Base-by-base conservation (phyloP, 2,329 filamentous ascomycete species). In the Colletotrichum sp. region DNA sequence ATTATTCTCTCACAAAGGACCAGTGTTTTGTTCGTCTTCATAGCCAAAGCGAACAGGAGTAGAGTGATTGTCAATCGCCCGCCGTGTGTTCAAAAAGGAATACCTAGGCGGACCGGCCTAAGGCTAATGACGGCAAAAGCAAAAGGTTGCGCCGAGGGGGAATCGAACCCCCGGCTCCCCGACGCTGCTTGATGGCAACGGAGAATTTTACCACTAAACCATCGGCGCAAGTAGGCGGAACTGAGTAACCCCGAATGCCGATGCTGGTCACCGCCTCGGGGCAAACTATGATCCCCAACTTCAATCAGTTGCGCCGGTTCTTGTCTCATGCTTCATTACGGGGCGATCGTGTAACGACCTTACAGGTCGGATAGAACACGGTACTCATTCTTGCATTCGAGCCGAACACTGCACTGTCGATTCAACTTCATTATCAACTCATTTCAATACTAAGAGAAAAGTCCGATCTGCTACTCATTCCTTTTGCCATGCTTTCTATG, bases 181-280 rank as follows among this genome's bases (percentile, higher is more conserved):
- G 71, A 73, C 66, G 43, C 71, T 70, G 71, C 71, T 28, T 13
- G 13, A 55, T 72, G 70, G 70, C 70, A 72, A 73, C 66, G 66
- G 71, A 74, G 71, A 71, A 71, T 74, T 71, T 71, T 71, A 74
- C 61, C 55, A 72, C 68, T 75, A 75, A 75, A 66, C 68, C 68
- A 72, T 75, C 68, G 72, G 69, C 68, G 72, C 61, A 3, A 2
- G 7, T n/a, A 3, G 2, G 4, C 30, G 30, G 58, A 28, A 9
- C 2, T 13, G 55, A 58, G 15, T 7, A 28, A 58, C 1, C 15
- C 55, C 24, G 21, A 18, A 6, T 12, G 6, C 24, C 24, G 24
- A 28, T 18, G 15, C 1, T 10, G 1, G 1, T 5, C 0, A 1
- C 2, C 0, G 5, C 5, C 10, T n/a, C 5, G 1, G 24, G 1